Base-by-base conservation (phyloP, 2,329 filamentous ascomycete species). In the Bipolaris gigantea region DNA sequence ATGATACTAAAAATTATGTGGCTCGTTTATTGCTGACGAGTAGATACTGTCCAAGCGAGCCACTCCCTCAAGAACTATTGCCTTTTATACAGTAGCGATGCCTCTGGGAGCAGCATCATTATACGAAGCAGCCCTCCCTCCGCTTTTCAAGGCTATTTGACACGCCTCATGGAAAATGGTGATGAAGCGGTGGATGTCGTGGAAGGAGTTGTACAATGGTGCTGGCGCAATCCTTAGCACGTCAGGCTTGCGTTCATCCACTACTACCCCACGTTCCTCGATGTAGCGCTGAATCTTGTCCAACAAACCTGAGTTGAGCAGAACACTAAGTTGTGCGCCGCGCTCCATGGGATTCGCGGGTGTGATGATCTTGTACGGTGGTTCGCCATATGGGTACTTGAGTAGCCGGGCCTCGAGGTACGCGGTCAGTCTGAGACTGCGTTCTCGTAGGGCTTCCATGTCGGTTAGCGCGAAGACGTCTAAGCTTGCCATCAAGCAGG, bases 201-300 rank as follows among this genome's bases (percentile, higher is more conserved):
- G 79, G 70, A 89, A 95, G 0, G 83, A 85, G 66, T 93, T 93
- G 75, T 96, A 96, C 61, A 96, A 73, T 8, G 92, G 91, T 38
- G 89, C 88, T 1, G 92, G 92, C 2, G 92, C 90, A 1, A 95
- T 85, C 1, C 92, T 80, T 46, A 96, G 87, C 15, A 96, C 92
- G 69, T 92, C 87, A 1, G 92, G 92, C 72, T 89, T 90, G 55
- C 92, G 80, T 80, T 94, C 89, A 70, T 96, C 92, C 34, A 89
- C 85, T 1, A 95, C 83, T 2, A 94, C 85, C 1, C 88, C 89
- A 1, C 83, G 81, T 11, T 83, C 80, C 62, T 89, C 84, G 25
- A 96, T 72, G 25, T 80, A 80, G 39, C 79, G 76, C 55, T 85
- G 81, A 2, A 95, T 84, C 6, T 70, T 70, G n/a, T 93, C 89